Base-by-base conservation (phyloP, 306 rosid genomes). In the Glycine tomentella region DNA sequence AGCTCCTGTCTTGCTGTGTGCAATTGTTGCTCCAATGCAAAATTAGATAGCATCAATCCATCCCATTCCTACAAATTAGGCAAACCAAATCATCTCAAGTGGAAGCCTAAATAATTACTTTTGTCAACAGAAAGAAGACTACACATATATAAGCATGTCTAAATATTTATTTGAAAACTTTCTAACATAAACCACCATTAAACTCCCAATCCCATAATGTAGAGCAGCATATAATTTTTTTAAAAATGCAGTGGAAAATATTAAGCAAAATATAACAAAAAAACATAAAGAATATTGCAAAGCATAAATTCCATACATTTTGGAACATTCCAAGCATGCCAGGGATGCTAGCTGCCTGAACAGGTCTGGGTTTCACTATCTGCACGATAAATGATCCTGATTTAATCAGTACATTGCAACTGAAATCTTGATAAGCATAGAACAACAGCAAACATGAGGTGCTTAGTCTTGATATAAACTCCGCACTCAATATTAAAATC, bases 281-380 rank as follows among this genome's bases (percentile, higher is more conserved):
- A 62, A 55, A 12, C 25, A 16, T 64, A 55, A 69, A 9, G 53
- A 10, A 51, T 69, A 48, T 71, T 34, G 73, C 51, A 73, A 8
- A 79, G 63, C 68, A 56, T 61, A n/a, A 82, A 79, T 56, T 36
- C 49, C 95, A 84, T 93, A 96, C 99, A 84, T 89, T 91, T 87
- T 93, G 98, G 88, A 96, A 93, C 97, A 96, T 92, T 83, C 97
- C 97, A 16, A 96, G 97, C 99, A 96, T 96, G 80, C 99, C 98
- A 48, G 98, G 99, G 68, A 96, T 93, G 85, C 99, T 96, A 80
- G 99, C 99, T 81, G 99, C 98, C 86, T 96, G 99, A 58, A 88
- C 87, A 77, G 98, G 98, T 82, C 98, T 87, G 73, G 99, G 99
- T 91, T 91, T 91, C 88, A 96, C 99, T 78, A 96, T 90, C 99